Percentiles rank a stretch among this genome's conserved stretches.
Evolutionary conservation across 129 eudicot species (phyloP).

Genomic region (Smallanthus sonchifolius): DNA sequence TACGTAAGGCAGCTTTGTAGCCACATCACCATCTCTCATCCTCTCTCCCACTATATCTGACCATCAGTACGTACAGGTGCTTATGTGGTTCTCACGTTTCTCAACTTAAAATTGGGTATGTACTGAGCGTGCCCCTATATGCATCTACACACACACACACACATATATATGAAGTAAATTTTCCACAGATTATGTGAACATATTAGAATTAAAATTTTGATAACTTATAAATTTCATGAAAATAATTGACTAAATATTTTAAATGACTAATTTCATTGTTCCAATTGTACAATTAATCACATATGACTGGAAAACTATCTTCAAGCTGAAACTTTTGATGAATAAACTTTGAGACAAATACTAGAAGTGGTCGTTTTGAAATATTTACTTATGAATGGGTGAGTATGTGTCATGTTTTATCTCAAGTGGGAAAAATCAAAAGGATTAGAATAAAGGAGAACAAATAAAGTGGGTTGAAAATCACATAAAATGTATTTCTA

Average conservation of each 20-base stretch:
- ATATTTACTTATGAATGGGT: background rate
- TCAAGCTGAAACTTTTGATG: background rate
- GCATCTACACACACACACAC: background rate
- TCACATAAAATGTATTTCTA: background rate
- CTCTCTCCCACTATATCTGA: background rate
- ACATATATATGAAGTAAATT: background rate
- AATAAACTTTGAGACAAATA: background rate
- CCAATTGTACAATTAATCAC: slow-evolving; percentile 4
- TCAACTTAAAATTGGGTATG: background rate
- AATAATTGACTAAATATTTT: background rate
- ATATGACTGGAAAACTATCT: background rate
- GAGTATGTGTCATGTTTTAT: background rate
- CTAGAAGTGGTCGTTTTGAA: background rate
- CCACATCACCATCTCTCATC: background rate
- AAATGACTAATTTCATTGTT: background rate
- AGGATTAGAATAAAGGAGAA: background rate
- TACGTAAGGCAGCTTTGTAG: background rate
- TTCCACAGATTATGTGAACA: background rate
- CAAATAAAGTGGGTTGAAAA: background rate
- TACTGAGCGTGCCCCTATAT: too few relatives aligned
- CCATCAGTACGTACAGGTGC: background rate
- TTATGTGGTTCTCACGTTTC: background rate
- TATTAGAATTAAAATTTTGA: background rate
- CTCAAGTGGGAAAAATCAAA: background rate
- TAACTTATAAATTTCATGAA: background rate